These are phyloP conservation scores for Forsythia suspensa DNA, from an alignment of 257 asterid genomes.

Conservation along the genomic window DNA sequence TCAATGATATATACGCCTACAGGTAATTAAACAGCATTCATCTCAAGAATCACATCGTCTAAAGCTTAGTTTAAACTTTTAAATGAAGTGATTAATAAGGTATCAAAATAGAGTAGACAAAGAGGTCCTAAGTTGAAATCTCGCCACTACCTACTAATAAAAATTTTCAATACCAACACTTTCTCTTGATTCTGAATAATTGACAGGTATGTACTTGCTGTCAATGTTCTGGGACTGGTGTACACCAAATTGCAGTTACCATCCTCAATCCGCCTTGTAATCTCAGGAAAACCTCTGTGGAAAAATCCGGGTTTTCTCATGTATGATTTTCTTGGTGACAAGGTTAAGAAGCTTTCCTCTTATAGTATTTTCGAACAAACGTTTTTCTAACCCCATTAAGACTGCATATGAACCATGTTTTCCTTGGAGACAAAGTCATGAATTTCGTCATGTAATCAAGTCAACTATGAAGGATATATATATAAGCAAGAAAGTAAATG, in stretches of 20 bases:
- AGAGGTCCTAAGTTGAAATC: too few relatives aligned
- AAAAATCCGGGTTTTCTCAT: not conserved
- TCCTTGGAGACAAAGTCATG: too few relatives aligned
- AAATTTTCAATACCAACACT: not conserved
- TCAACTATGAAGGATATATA: too few relatives aligned
- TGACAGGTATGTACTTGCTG: not conserved
- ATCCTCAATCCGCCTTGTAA: not conserved
- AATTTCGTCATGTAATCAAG: too few relatives aligned
- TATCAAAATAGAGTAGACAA: too few relatives aligned
- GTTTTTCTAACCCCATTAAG: too few relatives aligned
- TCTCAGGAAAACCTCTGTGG: not conserved
- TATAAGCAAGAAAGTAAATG: too few relatives aligned
- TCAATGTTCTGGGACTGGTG: not conserved
- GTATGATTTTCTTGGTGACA: not conserved
- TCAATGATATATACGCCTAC: not conserved
- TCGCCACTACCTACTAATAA: too few relatives aligned
- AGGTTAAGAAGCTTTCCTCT: not conserved
- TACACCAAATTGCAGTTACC: not conserved
- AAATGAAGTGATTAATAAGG: too few relatives aligned
- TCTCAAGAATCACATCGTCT: not conserved
- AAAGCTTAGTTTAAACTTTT: too few relatives aligned
- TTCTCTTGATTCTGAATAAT: not conserved
- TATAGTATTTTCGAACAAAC: not conserved
- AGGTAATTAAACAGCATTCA: not conserved
- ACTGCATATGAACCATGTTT: too few relatives aligned